Evolutionary conservation across 2,329 filamentous ascomycete species (phyloP).

Genomic region (Arthrobotrys pseudoclavata): DNA sequence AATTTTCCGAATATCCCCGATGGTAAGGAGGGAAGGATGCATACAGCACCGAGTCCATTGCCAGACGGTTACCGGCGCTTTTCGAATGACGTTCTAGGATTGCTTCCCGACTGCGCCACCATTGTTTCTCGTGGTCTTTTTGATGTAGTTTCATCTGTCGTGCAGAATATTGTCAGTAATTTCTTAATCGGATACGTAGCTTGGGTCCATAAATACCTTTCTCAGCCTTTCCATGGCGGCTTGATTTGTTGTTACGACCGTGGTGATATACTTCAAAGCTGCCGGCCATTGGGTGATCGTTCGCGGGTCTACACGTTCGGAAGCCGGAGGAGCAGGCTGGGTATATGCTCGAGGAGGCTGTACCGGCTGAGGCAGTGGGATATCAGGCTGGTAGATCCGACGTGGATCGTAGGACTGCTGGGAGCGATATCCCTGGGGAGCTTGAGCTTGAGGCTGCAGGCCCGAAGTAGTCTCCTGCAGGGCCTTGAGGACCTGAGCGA

Average conservation of each 20-base stretch:
- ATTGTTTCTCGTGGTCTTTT: slow-evolving; percentile 61
- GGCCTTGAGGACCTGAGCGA: slow-evolving; percentile 48
- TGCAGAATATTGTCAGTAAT: neutral
- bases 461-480: slow-evolving; percentile 36
- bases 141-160: slow-evolving; percentile 62
- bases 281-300: slow-evolving; percentile 61
- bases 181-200: neutral
- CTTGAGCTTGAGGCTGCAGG: slow-evolving; percentile 5
- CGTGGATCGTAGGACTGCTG: slow-evolving; percentile 46
- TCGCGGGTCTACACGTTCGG: slow-evolving; percentile 49
- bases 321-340: neutral
- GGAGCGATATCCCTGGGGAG: neutral
- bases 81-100: slow-evolving; percentile 60
- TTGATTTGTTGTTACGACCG: slow-evolving; percentile 58
- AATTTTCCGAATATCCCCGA: neutral
- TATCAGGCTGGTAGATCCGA: slow-evolving; percentile 46
- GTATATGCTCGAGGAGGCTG: neutral
- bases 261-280: slow-evolving; percentile 62
- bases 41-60: slow-evolving; percentile 57
- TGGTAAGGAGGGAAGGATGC: neutral
- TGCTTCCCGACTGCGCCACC: slow-evolving; percentile 61
- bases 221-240: slow-evolving; percentile 59
- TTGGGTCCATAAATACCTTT: slow-evolving; percentile 46
- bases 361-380: slow-evolving; percentile 8
- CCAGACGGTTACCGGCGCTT: slow-evolving; percentile 56